Evolutionary conservation across 1,139 yeast species (phyloP).

Genomic region (Spathaspora sp.): DNA sequence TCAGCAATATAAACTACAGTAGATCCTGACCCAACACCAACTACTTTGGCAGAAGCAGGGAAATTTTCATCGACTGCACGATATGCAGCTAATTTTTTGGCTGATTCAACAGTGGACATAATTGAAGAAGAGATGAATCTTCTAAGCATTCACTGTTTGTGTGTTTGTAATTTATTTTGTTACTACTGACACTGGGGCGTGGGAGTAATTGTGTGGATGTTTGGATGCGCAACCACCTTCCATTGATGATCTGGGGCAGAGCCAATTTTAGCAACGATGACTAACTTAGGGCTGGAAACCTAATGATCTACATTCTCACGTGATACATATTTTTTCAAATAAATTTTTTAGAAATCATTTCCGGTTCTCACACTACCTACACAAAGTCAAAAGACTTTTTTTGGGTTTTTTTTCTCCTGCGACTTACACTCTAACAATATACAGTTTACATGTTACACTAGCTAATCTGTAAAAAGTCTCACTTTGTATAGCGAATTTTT

Average conservation of each 20-base stretch:
- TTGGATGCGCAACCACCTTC: constrained; percentile 6
- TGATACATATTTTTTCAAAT: background rate
- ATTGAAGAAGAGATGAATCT: background rate
- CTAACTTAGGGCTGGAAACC: constrained; percentile 3
- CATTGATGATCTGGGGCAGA: background rate
- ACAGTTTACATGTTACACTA: constrained; percentile 7
- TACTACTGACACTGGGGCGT: background rate
- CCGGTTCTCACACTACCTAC: background rate
- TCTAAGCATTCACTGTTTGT: background rate
- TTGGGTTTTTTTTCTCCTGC: background rate
- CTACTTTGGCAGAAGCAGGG: constrained; percentile 64
- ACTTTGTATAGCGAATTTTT: constrained; percentile 11
- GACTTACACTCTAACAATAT: background rate
- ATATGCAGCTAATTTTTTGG: constrained; percentile 86
- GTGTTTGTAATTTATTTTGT: background rate
- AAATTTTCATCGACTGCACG: constrained; percentile 89
- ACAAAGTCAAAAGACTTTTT: background rate
- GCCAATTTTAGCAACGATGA: background rate
- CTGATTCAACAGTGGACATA: constrained; percentile 48
- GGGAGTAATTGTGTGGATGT: background rate
- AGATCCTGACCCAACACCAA: constrained; percentile 96
- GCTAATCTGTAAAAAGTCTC: constrained; percentile 10
- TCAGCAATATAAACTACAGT: constrained; percentile 97
- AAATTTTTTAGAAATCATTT: background rate
- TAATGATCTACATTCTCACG: background rate